Conservation (phyloP, 2,329 filamentous ascomycete genomes). For the Microdochium trichocladiopsis region DNA sequence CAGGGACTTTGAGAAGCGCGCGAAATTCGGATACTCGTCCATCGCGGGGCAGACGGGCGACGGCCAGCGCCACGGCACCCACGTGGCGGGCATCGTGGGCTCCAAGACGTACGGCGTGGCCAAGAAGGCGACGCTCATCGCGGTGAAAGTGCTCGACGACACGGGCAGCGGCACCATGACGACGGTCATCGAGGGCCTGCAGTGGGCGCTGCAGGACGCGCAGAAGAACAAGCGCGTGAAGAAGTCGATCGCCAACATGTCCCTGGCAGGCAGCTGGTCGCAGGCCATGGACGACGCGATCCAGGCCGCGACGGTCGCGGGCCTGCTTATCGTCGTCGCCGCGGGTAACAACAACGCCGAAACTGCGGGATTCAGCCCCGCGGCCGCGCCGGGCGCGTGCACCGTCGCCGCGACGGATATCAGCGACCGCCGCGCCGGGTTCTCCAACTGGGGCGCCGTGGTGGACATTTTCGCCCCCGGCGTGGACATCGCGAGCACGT, state of each 20-base stretch:
- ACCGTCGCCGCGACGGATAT: slow-evolving; percentile 10
- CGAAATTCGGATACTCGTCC: not conserved
- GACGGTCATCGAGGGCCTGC: not conserved
- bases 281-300: not conserved
- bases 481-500: not conserved
- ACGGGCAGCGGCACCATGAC: too few relatives aligned
- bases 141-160: not conserved
- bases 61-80: not conserved
- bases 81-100: not conserved
- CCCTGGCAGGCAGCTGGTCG: not conserved
- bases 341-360: not conserved
- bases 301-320: not conserved
- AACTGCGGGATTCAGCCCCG: not conserved
- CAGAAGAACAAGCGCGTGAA: not conserved
- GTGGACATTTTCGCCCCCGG: slow-evolving; percentile 1
- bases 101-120: not conserved
- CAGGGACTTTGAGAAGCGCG: not conserved
- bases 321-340: not conserved
- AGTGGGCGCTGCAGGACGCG: not conserved
- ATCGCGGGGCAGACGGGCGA: not conserved
- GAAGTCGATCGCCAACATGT: not conserved
- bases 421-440: slow-evolving; percentile 14
- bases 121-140: not conserved
- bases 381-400: not conserved
- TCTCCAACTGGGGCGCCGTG: slow-evolving; percentile 7